Evolutionary conservation across 305 asterid species (phyloP).

Genomic region (Withania somnifera): DNA sequence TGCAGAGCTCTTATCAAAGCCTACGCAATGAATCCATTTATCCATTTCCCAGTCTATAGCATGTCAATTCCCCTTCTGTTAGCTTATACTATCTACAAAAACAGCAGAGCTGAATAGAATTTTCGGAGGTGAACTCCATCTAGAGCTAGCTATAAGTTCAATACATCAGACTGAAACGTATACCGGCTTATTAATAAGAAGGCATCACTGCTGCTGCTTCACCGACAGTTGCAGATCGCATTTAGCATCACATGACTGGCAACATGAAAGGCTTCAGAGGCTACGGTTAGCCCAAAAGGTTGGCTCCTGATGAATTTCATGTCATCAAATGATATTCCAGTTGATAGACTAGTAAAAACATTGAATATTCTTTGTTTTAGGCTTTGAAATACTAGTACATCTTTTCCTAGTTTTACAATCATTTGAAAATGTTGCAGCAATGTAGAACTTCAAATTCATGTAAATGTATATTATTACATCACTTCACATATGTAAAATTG

Average conservation of each 20-base stretch:
- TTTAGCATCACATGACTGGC: not conserved
- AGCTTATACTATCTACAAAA: slow-evolving; percentile 56
- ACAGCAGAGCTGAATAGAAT: slow-evolving; percentile 21
- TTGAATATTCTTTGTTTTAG: not conserved
- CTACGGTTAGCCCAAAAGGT: not conserved
- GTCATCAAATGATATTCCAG: not conserved
- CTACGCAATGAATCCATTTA: slow-evolving; percentile 66
- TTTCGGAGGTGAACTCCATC: not conserved
- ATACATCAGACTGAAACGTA: not conserved
- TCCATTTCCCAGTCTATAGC: slow-evolving; percentile 70
- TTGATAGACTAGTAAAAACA: not conserved
- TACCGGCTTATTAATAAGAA: not conserved
- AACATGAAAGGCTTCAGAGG: not conserved
- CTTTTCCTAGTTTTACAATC: not conserved
- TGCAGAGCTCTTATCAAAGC: slow-evolving; percentile 68
- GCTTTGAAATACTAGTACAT: not conserved
- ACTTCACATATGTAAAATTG: not conserved
- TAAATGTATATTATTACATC: not conserved
- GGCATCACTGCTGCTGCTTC: not conserved
- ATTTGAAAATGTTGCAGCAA: not conserved
- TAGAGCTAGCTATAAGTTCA: not conserved
- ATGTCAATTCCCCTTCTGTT: slow-evolving; percentile 52
- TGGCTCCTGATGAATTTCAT: not conserved
- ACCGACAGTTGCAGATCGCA: not conserved
- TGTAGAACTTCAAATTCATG: not conserved